A percentile compares a stretch with the other conserved stretches of the same genome.
These are phyloP conservation scores for Calonectria montana DNA, from an alignment of 2,329 filamentous ascomycete genomes.

Conservation along the genomic window DNA sequence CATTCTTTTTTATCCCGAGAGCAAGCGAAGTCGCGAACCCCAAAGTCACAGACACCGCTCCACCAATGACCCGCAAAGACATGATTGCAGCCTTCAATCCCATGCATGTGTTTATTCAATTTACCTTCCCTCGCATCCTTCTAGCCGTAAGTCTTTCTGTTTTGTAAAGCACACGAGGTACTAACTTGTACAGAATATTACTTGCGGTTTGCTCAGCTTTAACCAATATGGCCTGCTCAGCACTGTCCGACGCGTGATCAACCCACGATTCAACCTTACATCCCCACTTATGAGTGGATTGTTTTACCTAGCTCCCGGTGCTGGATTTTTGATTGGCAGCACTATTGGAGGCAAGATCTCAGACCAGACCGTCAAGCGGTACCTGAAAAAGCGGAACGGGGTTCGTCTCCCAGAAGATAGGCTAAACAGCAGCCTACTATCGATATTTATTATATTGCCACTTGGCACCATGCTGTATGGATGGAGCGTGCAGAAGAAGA, in stretches of 20 bases:
- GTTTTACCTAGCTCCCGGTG: conserved; percentile 77
- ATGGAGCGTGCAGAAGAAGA: conserved; percentile 48
- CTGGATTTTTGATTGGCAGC: conserved; percentile 73
- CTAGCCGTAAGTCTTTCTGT: conserved; percentile 28
- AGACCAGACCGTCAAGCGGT: conserved; percentile 53
- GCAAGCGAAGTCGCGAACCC: conserved; percentile 38
- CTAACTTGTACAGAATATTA: conserved; percentile 33
- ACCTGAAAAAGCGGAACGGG: conserved; percentile 50
- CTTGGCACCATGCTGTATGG: conserved; percentile 48
- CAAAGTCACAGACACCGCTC: conserved; percentile 25
- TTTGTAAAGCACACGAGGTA: fast-evolving
- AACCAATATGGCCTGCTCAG: conserved; percentile 66
- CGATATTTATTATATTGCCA: conserved; percentile 47
- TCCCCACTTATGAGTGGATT: conserved; percentile 72
- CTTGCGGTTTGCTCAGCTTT: conserved; percentile 39
- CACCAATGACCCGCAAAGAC: conserved; percentile 22
- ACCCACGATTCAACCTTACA: conserved; percentile 75
- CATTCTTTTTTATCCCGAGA: conserved; percentile 40
- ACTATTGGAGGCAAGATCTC: conserved; percentile 69
- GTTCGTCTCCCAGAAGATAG: conserved; percentile 46
- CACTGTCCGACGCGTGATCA: conserved; percentile 74
- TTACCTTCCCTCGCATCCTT: conserved; percentile 35
- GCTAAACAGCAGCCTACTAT: conserved; percentile 45
- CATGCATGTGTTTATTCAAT: conserved; percentile 41
- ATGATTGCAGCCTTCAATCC: conserved; percentile 40